phyloP scores from a whole-genome alignment of 441 rosid species.

The Euphorbia schlechtendalii region DNA sequence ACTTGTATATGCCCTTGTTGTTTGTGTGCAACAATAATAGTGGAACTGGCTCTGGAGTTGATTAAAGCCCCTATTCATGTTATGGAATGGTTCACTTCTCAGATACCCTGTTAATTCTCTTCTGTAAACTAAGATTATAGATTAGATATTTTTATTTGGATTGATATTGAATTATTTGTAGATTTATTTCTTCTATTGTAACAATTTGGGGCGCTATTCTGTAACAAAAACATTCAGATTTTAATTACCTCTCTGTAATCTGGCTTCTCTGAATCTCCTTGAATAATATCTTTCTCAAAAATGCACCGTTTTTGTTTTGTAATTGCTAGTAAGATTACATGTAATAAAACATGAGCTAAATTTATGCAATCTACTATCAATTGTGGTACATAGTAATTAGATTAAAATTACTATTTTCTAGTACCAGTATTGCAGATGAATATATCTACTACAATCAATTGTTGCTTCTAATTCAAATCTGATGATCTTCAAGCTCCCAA shows the following conservation, averaged over 20 bases:
- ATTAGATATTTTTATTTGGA: neutral
- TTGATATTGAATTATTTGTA: neutral
- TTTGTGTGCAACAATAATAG: neutral
- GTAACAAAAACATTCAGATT: too few species aligned
- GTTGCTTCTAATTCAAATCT: neutral
- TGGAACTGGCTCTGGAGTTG: neutral
- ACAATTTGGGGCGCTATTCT: too few species aligned
- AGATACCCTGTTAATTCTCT: neutral
- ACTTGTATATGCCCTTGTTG: neutral
- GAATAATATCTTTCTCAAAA: too few species aligned
- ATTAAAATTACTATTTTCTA: neutral
- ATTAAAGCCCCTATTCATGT: neutral
- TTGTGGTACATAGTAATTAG: too few species aligned
- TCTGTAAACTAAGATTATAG: neutral
- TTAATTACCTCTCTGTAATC: too few species aligned
- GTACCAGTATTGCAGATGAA: neutral
- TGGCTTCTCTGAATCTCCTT: too few species aligned
- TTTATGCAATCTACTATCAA: neutral
- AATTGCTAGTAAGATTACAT: too few species aligned
- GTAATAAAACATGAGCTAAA: neutral
- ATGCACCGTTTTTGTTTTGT: too few species aligned
- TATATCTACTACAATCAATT: neutral
- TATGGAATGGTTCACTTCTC: neutral
- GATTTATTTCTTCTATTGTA: neutral
- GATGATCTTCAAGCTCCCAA: conserved; percentile 21